Evolutionary conservation across 2,329 filamentous ascomycete genomes (phyloP).

Genomic region (Fusarium sp.): DNA sequence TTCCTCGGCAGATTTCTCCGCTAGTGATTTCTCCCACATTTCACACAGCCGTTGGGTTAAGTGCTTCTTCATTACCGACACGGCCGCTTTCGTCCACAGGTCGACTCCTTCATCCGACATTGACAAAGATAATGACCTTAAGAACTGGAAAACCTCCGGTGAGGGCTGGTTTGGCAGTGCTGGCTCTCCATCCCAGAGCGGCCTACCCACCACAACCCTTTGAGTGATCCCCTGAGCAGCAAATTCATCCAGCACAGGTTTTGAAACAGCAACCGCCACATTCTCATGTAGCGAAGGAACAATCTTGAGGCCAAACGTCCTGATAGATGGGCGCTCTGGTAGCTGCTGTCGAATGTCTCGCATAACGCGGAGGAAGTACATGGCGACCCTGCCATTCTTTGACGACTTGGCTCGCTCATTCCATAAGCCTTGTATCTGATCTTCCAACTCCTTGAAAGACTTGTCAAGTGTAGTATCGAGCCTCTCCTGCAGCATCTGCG

Average conservation of each 20-base stretch:
- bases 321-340: constrained; percentile 63
- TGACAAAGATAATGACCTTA: constrained; percentile 71
- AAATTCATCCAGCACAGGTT: constrained; percentile 63
- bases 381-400: constrained; percentile 65
- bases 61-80: constrained; percentile 70
- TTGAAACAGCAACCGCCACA: constrained; percentile 67
- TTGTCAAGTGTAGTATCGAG: constrained; percentile 67
- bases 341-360: constrained; percentile 78
- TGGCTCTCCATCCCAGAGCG: constrained; percentile 84
- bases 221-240: constrained; percentile 55
- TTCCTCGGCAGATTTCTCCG: constrained; percentile 39
- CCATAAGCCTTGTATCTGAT: constrained; percentile 65
- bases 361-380: constrained; percentile 78
- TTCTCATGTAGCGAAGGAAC: constrained; percentile 73
- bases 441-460: constrained; percentile 69
- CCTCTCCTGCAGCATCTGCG: constrained; percentile 69
- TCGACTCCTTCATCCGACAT: constrained; percentile 82
- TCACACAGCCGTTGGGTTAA: constrained; percentile 64
- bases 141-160: constrained; percentile 76
- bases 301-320: constrained; percentile 69
- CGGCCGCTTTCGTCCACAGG: constrained; percentile 80
- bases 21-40: constrained; percentile 60
- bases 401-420: constrained; percentile 57
- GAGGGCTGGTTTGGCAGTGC: constrained; percentile 83
- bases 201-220: constrained; percentile 68